phyloP scores from a whole-genome alignment of 2,329 filamentous ascomycete genomes.

The Colletotrichum destructivum region DNA sequence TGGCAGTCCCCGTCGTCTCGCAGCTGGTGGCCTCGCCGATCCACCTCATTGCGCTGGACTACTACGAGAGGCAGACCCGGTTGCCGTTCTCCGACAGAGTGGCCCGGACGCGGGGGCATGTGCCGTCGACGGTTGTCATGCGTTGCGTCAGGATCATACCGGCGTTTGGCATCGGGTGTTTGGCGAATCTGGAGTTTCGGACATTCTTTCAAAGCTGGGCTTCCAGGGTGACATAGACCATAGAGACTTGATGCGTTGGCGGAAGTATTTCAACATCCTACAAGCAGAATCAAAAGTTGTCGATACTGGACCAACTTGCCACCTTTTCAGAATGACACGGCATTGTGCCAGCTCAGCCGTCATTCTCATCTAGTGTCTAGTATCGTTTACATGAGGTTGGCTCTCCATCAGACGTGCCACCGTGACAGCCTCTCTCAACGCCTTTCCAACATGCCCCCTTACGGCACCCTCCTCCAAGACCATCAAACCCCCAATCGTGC shows the following conservation, averaged over 20 bases:
- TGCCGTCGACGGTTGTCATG: constrained; percentile 48
- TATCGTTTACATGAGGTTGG: constrained; percentile 58
- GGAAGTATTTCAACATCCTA: too few species aligned
- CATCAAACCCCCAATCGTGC: constrained; percentile 72
- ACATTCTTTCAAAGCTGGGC: constrained; percentile 10
- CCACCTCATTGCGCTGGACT: constrained; percentile 47
- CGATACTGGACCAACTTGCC: too few species aligned
- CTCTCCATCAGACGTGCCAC: constrained; percentile 60
- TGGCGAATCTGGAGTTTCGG: constrained; percentile 46
- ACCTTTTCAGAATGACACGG: background rate
- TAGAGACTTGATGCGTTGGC: too few species aligned
- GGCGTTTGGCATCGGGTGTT: constrained; percentile 51
- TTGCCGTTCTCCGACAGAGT: constrained; percentile 43
- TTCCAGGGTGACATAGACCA: background rate
- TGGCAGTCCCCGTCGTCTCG: constrained; percentile 50
- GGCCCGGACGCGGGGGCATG: constrained; percentile 44
- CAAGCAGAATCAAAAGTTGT: too few species aligned
- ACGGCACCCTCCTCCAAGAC: constrained; percentile 72
- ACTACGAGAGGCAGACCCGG: constrained; percentile 45
- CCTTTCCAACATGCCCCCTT: constrained; percentile 58
- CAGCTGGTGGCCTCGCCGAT: constrained; percentile 51
- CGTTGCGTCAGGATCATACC: constrained; percentile 50
- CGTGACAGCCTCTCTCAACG: constrained; percentile 63
- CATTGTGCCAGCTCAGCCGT: background rate
- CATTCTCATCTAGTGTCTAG: constrained; percentile 30